These are phyloP conservation scores for Calycina marina DNA, from an alignment of 2,329 filamentous ascomycete species.

Conservation along the genomic window DNA sequence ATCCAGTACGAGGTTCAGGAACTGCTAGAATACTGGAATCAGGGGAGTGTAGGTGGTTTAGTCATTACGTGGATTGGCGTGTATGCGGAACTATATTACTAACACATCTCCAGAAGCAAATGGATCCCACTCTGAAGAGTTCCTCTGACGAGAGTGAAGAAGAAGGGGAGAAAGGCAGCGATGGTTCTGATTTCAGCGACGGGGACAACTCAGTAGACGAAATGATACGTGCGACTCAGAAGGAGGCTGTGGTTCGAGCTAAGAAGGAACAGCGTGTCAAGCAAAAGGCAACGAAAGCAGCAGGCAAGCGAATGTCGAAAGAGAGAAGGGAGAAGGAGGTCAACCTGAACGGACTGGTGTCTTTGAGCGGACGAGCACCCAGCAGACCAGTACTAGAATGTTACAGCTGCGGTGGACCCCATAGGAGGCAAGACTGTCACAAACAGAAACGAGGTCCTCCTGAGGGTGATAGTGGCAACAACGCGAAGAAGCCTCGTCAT, in stretches of 20 bases:
- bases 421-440: conserved; percentile 43
- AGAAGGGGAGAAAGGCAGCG: conserved; percentile 16
- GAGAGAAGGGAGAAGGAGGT: conserved; percentile 51
- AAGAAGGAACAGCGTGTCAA: conserved; percentile 31
- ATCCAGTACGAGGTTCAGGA: too few species aligned
- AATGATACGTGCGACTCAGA: conserved; percentile 30
- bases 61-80: too few species aligned
- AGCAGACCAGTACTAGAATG: conserved; percentile 27
- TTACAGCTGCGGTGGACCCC: conserved; percentile 44
- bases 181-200: conserved; percentile 21
- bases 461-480: conserved; percentile 12
- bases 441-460: conserved; percentile 14
- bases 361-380: conserved; percentile 37
- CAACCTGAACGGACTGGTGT: conserved; percentile 46
- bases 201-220: conserved; percentile 28
- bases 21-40: too few species aligned
- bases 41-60: too few species aligned
- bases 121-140: conserved; percentile 19
- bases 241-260: conserved; percentile 28
- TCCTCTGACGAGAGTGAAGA: conserved; percentile 15
- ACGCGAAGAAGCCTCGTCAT: neutral
- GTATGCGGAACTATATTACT: too few species aligned
- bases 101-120: conserved; percentile 23
- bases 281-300: conserved; percentile 32
- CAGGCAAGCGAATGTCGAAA: conserved; percentile 37